Percentiles rank a stretch among this genome's conserved stretches.
phyloP scores from a whole-genome alignment of 352 stramenopile species.

The Globisporangium takayamanum region DNA sequence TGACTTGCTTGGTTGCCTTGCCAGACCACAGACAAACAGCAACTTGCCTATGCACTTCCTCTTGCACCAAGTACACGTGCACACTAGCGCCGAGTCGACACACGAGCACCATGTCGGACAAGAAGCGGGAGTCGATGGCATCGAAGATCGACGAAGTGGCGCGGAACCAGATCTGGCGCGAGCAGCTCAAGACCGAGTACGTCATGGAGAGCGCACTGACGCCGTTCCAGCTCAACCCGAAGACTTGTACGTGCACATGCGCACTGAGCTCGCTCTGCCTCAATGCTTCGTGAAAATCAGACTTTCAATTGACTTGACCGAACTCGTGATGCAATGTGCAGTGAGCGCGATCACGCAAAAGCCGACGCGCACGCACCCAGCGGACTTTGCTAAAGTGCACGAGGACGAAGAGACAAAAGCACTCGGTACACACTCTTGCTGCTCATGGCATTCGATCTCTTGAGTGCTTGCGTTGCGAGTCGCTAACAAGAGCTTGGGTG shows the following conservation, averaged over 20 bases:
- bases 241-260: constrained; percentile 41
- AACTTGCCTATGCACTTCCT: no score
- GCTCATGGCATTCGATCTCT: neutral
- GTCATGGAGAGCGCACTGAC: constrained; percentile 66
- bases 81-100: no score
- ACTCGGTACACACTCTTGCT: constrained; percentile 25
- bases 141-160: constrained; percentile 83
- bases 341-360: constrained; percentile 76
- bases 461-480: neutral
- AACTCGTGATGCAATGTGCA: constrained; percentile 11
- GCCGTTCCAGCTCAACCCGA: constrained; percentile 81
- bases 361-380: constrained; percentile 65
- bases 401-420: constrained; percentile 46
- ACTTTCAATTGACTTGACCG: neutral
- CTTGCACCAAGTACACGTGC: no score
- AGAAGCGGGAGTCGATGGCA: constrained; percentile 68
- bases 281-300: neutral
- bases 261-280: neutral
- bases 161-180: constrained; percentile 85
- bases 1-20: no score
- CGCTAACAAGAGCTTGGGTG: neutral
- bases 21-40: no score
- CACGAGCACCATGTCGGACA: constrained; percentile 42
- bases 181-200: constrained; percentile 83
- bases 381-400: constrained; percentile 55